Evolutionary conservation across 441 rosid genomes (phyloP).

Genomic region (Raphanus hybrid): DNA sequence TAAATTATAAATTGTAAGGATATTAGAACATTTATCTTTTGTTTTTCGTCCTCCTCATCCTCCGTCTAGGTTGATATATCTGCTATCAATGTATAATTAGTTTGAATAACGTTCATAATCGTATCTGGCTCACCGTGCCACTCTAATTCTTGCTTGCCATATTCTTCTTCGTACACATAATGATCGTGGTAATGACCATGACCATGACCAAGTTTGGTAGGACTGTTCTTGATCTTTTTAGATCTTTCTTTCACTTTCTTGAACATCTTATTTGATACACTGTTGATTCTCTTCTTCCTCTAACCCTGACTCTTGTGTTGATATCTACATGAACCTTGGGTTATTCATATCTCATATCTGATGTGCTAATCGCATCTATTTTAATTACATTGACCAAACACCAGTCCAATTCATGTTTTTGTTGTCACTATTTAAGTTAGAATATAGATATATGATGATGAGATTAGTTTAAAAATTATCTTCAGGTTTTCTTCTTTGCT

Average conservation of each 20-base stretch:
- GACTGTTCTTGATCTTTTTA: neutral
- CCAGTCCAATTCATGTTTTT: neutral
- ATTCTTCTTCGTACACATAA: neutral
- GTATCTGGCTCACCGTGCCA: neutral
- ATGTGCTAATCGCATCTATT: neutral
- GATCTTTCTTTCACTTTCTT: neutral
- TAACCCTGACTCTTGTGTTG: neutral
- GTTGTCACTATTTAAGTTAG: too few species aligned
- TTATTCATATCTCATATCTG: neutral
- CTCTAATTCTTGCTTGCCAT: neutral
- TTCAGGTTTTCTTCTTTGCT: too few species aligned
- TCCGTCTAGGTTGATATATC: too few species aligned
- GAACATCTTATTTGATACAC: neutral
- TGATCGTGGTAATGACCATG: neutral
- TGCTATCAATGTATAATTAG: too few species aligned
- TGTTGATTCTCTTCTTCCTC: neutral
- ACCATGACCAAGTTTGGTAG: neutral
- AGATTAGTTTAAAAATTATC: too few species aligned
- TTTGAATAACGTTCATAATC: too few species aligned
- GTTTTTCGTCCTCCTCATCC: too few species aligned
- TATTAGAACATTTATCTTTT: too few species aligned
- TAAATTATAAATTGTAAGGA: too few species aligned
- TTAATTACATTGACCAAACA: neutral
- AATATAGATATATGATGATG: too few species aligned
- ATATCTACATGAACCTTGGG: neutral